A percentile compares a stretch with the other conserved stretches of the same genome.
phyloP scores from a whole-genome alignment of 2,329 filamentous ascomycete genomes.

The Phaeosphaeria sp. region DNA sequence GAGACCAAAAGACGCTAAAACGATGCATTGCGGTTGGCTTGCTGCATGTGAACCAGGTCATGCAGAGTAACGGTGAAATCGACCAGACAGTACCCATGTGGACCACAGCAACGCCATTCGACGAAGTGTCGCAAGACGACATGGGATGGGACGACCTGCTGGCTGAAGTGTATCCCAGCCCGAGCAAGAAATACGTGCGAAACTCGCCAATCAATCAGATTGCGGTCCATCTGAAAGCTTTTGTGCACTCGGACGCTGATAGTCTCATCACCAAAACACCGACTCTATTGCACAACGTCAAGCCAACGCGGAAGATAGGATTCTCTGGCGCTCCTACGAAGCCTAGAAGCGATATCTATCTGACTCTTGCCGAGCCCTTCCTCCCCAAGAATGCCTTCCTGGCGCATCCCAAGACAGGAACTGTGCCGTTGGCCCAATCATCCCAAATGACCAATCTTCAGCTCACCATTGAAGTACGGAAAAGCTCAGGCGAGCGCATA shows the following conservation, averaged over 20 bases:
- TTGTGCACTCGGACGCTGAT: conserved; percentile 79
- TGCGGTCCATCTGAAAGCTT: conserved; percentile 79
- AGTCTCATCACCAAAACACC: conserved; percentile 83
- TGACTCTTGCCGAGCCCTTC: conserved; percentile 81
- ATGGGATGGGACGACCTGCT: conserved; percentile 78
- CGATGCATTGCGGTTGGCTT: conserved; percentile 79
- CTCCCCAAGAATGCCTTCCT: conserved; percentile 71
- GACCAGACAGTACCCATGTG: conserved; percentile 82
- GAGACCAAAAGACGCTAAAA: conserved; percentile 62
- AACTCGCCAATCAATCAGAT: conserved; percentile 76
- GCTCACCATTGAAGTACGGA: conserved; percentile 86
- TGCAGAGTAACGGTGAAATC: conserved; percentile 73
- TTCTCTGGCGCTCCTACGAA: conserved; percentile 92
- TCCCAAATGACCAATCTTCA: conserved; percentile 78
- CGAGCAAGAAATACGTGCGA: conserved; percentile 75
- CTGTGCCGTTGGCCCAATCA: conserved; percentile 72
- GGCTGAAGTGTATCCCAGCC: conserved; percentile 67
- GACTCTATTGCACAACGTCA: conserved; percentile 81
- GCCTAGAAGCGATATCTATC: conserved; percentile 89
- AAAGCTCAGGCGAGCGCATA: conserved; percentile 77
- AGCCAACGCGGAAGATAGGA: conserved; percentile 85
- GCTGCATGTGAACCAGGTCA: conserved; percentile 74
- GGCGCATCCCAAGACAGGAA: conserved; percentile 78
- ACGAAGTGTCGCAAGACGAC: conserved; percentile 53
- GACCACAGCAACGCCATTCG: conserved; percentile 62